Evolutionary conservation across 73 alveolate genomes (phyloP).

Genomic region (Paramecium bursaria): DNA sequence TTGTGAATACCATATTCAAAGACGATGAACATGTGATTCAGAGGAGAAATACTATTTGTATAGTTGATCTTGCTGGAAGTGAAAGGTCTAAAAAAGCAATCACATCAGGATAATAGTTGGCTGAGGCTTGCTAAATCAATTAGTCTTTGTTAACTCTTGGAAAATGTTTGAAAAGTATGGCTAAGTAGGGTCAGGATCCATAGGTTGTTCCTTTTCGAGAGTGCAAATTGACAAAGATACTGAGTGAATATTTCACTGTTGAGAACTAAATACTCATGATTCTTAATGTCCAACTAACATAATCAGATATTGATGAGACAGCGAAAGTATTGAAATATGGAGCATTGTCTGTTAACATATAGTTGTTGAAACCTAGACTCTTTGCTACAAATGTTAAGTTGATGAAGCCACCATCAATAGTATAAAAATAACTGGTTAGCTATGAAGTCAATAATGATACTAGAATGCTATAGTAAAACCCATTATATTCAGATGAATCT

Average conservation of each 20-base stretch:
- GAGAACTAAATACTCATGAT: constrained; percentile 81
- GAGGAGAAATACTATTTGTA: constrained; percentile 68
- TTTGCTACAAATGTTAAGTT: too few relatives aligned
- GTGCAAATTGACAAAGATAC: constrained; percentile 79
- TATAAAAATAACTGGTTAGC: too few relatives aligned
- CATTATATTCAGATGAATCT: too few relatives aligned
- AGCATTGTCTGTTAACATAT: constrained; percentile 49
- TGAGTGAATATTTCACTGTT: constrained; percentile 82
- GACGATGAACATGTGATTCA: constrained; percentile 65
- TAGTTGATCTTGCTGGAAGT: constrained; percentile 79
- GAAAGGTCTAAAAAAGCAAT: constrained; percentile 83
- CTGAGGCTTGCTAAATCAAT: constrained; percentile 84
- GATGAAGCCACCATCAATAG: too few relatives aligned
- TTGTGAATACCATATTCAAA: constrained; percentile 58
- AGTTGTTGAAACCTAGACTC: constrained; percentile 18
- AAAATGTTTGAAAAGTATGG: constrained; percentile 80
- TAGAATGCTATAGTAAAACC: too few relatives aligned
- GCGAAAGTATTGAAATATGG: constrained; percentile 79
- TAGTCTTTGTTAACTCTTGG: constrained; percentile 77
- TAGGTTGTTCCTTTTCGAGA: constrained; percentile 80
- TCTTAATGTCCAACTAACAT: constrained; percentile 78
- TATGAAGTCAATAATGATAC: too few relatives aligned
- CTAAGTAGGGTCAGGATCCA: constrained; percentile 36
- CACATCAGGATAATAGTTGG: constrained; percentile 75
- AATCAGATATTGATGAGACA: constrained; percentile 78